Conservation (phyloP, 2,329 filamentous ascomycete genomes). For the Calonectria hongkongensis region DNA sequence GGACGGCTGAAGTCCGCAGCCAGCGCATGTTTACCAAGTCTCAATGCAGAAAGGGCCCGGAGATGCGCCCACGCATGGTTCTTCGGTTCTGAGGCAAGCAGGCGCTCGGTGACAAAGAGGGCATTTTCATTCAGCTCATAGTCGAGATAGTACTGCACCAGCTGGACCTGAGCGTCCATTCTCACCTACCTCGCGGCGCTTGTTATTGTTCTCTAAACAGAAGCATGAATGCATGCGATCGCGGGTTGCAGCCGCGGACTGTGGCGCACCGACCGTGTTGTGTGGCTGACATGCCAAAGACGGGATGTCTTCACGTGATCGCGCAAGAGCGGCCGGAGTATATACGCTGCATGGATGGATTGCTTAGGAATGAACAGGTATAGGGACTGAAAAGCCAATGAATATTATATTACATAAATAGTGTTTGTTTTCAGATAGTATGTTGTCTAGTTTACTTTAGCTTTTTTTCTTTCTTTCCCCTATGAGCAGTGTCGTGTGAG, state of each 20-base stretch:
- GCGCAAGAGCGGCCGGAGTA: background rate
- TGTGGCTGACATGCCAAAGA: conserved; percentile 29
- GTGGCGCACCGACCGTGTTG: conserved; percentile 26
- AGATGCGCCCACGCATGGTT: conserved; percentile 46
- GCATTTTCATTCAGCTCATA: conserved; percentile 41
- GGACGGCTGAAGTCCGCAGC: conserved; percentile 36
- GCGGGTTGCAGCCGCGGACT: conserved; percentile 22
- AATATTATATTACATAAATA: conserved; percentile 6
- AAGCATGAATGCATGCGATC: conserved; percentile 18
- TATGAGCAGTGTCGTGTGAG: background rate
- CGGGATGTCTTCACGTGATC: conserved; percentile 28
- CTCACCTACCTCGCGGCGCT: conserved; percentile 15
- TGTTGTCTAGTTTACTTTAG: background rate
- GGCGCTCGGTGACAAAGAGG: conserved; percentile 38
- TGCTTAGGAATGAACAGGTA: background rate
- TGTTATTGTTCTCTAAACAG: conserved; percentile 25
- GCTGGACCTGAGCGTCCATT: conserved; percentile 31
- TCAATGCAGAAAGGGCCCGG: conserved; percentile 43
- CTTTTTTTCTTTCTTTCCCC: background rate
- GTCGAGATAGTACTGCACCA: conserved; percentile 41
- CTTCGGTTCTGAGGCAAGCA: conserved; percentile 39
- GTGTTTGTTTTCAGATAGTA: background rate
- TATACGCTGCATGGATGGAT: background rate
- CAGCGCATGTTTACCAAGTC: conserved; percentile 38
- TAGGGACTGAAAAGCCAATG: background rate